Percentiles rank a stretch among this genome's conserved stretches.
Evolutionary conservation across 192 early-diverging fungal genomes (phyloP).

Genomic region (Kappamyces sp.): DNA sequence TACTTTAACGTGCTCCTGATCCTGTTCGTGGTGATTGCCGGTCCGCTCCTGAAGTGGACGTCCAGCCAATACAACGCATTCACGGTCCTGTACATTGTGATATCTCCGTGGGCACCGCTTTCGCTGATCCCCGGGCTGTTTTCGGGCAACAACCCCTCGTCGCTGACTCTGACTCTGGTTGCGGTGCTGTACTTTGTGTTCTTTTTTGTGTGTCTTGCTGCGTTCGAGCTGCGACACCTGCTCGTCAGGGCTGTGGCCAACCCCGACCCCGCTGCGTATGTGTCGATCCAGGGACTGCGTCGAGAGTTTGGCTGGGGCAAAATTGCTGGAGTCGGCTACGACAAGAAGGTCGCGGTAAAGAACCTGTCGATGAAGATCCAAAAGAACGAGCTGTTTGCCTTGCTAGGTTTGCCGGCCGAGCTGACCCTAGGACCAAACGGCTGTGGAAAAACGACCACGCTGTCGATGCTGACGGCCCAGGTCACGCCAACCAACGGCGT

Average conservation of each 20-base stretch:
- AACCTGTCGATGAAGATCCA: conserved; percentile 5
- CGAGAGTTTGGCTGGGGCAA: not conserved
- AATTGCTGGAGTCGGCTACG: not conserved
- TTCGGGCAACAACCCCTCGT: too few relatives aligned
- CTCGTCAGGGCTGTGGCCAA: not conserved
- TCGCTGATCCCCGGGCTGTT: too few relatives aligned
- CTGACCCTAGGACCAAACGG: conserved; percentile 7
- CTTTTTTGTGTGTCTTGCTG: not conserved
- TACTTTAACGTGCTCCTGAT: not conserved
- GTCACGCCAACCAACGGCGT: not conserved
- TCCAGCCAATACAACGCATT: not conserved
- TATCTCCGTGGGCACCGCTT: too few relatives aligned
- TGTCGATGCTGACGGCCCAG: conserved; percentile 12
- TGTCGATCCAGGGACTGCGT: not conserved
- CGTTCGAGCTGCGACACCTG: conserved; percentile 1
- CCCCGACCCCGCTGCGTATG: not conserved
- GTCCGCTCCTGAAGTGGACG: not conserved
- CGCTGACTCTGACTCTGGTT: too few relatives aligned
- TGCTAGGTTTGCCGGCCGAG: not conserved
- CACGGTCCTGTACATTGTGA: not conserved
- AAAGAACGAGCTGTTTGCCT: conserved; percentile 7
- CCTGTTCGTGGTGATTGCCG: not conserved
- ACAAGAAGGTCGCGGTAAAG: not conserved
- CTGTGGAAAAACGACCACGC: conserved; percentile 14
- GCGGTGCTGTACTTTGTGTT: not conserved